Evolutionary conservation across 192 early-diverging fungal species (phyloP).

Genomic region (Podila horticola): DNA sequence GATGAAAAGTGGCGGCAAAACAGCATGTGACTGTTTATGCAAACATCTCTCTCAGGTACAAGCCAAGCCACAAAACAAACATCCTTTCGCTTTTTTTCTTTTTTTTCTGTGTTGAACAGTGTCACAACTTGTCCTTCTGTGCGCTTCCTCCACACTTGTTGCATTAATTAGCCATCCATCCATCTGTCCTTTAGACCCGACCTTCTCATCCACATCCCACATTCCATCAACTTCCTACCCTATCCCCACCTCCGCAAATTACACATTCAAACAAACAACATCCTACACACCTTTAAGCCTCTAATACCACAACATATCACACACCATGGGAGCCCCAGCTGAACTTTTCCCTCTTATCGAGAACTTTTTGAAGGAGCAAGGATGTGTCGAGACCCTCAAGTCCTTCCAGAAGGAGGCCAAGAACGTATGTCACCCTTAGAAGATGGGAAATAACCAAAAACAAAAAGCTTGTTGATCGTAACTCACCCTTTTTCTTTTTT

Average conservation of each 20-base stretch:
- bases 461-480: neutral
- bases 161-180: neutral
- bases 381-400: conserved; percentile 43
- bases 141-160: neutral
- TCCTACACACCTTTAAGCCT: neutral
- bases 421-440: conserved; percentile 22
- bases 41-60: too few species aligned
- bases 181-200: neutral
- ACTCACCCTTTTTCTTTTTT: neutral
- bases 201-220: neutral
- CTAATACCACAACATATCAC: neutral
- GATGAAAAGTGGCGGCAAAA: too few species aligned
- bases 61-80: too few species aligned
- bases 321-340: conserved; percentile 40
- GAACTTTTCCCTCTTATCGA: conserved; percentile 48
- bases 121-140: too few species aligned
- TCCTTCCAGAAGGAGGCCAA: conserved; percentile 50
- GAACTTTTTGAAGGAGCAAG: conserved; percentile 48
- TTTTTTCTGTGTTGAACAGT: too few species aligned
- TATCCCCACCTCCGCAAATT: too few species aligned
- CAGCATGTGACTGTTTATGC: too few species aligned
- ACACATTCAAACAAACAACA: too few species aligned
- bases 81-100: too few species aligned
- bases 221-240: too few species aligned
- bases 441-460: neutral